phyloP scores from a whole-genome alignment of 2,329 filamentous ascomycete species.

The Nemania diffusa region DNA sequence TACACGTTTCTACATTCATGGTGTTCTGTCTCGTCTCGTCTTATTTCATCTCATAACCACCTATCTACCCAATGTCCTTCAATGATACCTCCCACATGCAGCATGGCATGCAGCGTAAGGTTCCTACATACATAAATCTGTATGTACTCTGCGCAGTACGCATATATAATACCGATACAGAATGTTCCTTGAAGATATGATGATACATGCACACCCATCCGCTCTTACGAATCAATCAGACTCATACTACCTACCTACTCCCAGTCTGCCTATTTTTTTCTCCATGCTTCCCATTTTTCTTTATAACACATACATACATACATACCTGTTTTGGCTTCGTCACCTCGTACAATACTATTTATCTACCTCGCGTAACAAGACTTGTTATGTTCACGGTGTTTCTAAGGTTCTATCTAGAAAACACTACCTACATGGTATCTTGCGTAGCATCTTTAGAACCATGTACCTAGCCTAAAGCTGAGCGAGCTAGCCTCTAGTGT shows the following conservation, averaged over 20 bases:
- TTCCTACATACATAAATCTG: not conserved
- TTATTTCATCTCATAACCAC: not conserved
- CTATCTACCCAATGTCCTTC: too few species aligned
- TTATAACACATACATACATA: not conserved
- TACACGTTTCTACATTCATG: not conserved
- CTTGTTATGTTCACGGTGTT: not conserved
- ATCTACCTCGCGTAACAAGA: not conserved
- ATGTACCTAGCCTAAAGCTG: not conserved
- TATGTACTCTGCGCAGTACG: not conserved
- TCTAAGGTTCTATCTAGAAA: not conserved
- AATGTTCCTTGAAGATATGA: not conserved
- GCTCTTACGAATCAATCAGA: not conserved
- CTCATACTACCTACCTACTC: not conserved
- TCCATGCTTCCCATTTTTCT: not conserved
- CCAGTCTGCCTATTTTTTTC: not conserved
- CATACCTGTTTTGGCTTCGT: conserved; percentile 29
- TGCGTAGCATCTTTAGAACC: not conserved
- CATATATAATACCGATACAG: not conserved
- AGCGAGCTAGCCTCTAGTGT: conserved; percentile 11
- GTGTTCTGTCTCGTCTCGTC: not conserved
- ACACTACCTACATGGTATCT: not conserved
- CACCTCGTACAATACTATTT: not conserved
- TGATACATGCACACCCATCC: not conserved
- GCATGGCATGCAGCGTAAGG: too few species aligned
- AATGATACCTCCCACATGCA: not conserved